A percentile compares a stretch with the other conserved stretches of the same genome.
phyloP scores from a whole-genome alignment of 1,284 basidiomycete genomes.

The Tilletia setariae region DNA sequence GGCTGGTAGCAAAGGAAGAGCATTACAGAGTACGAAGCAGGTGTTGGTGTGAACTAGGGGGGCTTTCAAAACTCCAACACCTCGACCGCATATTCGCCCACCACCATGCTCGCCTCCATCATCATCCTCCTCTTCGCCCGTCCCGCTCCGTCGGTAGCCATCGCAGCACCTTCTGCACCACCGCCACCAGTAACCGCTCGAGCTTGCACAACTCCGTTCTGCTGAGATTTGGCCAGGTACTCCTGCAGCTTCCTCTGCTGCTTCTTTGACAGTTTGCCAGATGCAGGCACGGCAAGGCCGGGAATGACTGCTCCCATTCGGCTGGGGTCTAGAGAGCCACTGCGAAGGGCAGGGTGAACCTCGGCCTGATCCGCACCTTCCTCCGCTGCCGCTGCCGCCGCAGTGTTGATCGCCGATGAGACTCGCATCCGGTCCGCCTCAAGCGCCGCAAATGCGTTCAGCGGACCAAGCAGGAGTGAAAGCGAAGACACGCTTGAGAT shows the following conservation, averaged over 20 bases:
- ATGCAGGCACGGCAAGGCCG: too few species aligned
- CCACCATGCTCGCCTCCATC: constrained; percentile 7
- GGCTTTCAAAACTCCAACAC: constrained; percentile 6
- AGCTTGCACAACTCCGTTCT: neutral
- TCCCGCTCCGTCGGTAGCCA: neutral
- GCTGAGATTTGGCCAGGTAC: neutral
- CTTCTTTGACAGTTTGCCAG: neutral
- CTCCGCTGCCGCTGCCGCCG: neutral
- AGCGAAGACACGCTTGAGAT: constrained; percentile 2
- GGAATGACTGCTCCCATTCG: too few species aligned
- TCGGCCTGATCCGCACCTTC: neutral
- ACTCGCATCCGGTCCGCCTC: neutral
- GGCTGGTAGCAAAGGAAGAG: too few species aligned
- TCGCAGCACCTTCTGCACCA: neutral
- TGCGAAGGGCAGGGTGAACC: neutral
- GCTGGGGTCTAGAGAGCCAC: too few species aligned
- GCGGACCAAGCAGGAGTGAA: neutral
- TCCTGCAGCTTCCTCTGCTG: neutral
- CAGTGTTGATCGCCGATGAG: neutral
- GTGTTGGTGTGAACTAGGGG: too few species aligned
- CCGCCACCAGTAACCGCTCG: constrained; percentile 1
- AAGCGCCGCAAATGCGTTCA: neutral
- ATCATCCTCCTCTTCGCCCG: constrained; percentile 15
- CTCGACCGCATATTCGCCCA: constrained; percentile 10
- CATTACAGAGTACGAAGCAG: too few species aligned